A percentile compares a stretch with the other conserved stretches of the same genome.
Conservation (phyloP, 768 basidiomycete genomes). For the Amanita jacksonii region DNA sequence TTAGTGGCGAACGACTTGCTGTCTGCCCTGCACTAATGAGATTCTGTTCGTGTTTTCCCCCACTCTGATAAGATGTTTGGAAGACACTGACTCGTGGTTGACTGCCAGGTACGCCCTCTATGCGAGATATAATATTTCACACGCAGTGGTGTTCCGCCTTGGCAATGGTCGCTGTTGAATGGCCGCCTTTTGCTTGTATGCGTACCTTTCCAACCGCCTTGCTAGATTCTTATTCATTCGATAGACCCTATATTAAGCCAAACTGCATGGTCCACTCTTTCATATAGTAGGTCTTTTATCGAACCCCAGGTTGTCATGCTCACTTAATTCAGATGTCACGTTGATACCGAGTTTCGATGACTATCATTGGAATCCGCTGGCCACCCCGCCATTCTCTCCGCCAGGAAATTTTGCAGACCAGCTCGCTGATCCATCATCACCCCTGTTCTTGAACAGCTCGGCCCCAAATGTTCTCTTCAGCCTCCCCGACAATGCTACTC, state of each 20-base stretch:
- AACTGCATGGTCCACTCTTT: conserved; percentile 80
- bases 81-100: conserved; percentile 8
- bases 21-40: conserved; percentile 79
- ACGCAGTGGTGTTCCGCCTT: conserved; percentile 88
- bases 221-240: conserved; percentile 10
- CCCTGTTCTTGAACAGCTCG: conserved; percentile 64
- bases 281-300: conserved; percentile 44
- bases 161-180: conserved; percentile 90
- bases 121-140: conserved; percentile 88
- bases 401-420: conserved; percentile 68
- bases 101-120: conserved; percentile 72
- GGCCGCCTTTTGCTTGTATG: conserved; percentile 89
- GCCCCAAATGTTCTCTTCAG: conserved; percentile 68
- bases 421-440: conserved; percentile 57
- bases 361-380: conserved; percentile 63
- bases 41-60: conserved; percentile 53
- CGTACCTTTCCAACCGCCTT: conserved; percentile 12
- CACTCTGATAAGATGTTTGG: conserved; percentile 3
- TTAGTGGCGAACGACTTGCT: conserved; percentile 85
- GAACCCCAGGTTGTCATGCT: not conserved
- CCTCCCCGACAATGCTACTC: conserved; percentile 48
- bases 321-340: conserved; percentile 53
- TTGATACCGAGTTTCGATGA: conserved; percentile 35
- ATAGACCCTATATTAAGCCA: conserved; percentile 85
- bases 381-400: conserved; percentile 47